phyloP scores from a whole-genome alignment of 73 alveolate genomes.

The Effrenium voratum region DNA sequence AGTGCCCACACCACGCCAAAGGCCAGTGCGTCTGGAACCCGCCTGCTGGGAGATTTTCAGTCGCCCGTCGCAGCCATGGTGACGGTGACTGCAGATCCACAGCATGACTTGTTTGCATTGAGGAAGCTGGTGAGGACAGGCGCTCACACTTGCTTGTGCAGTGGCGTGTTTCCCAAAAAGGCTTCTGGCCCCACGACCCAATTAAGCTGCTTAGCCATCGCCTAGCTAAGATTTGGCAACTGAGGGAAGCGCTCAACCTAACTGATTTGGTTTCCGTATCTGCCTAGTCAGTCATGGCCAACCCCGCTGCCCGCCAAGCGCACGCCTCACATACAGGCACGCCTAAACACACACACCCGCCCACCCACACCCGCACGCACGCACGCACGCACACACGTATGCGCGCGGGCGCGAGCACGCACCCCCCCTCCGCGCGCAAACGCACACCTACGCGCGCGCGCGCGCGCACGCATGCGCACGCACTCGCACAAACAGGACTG shows the following conservation, averaged over 20 bases:
- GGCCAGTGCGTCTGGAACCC: neutral
- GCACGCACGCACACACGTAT: neutral
- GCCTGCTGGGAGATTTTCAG: neutral
- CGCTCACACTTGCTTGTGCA: neutral
- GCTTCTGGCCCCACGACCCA: no score
- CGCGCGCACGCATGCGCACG: neutral
- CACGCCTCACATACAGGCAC: no score
- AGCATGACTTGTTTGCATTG: neutral
- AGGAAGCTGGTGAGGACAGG: neutral
- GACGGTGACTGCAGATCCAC: neutral
- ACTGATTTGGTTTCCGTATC: neutral
- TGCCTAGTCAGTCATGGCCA: no score
- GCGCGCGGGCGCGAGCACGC: no score
- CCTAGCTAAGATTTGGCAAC: no score
- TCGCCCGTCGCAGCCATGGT: neutral
- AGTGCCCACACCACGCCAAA: constrained; percentile 6
- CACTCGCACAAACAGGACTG: neutral
- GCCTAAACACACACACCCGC: no score
- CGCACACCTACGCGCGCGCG: neutral
- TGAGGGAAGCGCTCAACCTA: neutral
- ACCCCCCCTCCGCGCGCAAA: no score
- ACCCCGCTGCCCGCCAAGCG: no score
- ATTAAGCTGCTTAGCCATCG: no score
- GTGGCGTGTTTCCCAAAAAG: neutral
- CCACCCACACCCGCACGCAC: neutral